Base-by-base conservation (phyloP, 768 basidiomycete genomes). In the Ramaria rubella region DNA sequence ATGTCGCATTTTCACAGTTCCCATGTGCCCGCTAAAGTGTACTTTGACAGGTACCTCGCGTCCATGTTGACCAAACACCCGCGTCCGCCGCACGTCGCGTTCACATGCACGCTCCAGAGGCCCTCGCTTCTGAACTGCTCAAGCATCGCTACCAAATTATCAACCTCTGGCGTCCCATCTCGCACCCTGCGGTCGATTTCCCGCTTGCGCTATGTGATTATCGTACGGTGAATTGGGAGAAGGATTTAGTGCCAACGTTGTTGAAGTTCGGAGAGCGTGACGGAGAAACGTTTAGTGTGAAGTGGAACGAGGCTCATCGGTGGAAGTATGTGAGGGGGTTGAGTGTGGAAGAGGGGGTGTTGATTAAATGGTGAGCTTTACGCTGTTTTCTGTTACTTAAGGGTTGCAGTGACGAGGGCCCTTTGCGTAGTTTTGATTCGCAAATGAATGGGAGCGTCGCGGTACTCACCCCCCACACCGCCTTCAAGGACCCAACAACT, bases 141-240 rank as follows among this genome's bases (percentile, higher is more conserved):
- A 64, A 71, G 58, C 65, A 69, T 23, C 76, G 78, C 58, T 80
- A 77, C 65, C 77, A 79, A 60, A 76, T 81, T 59, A 72, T 81
- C 59, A 80, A 80, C 64, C 65, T 81, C 56, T 81, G 80, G 80
- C 72, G 79, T 21, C 79, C 79, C 1, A 77, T 81, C 62, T 62
- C 68, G 17, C 66, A 75, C 58, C 60, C 70, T 1, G 77, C 77
- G 2, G 62, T 65, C n/a, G 80, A 80, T 58, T 77, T 71, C 68
- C 79, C 78, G 5, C 71, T 81, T 34, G 72, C 74, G 11, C 67
- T 77, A 0, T 77, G 77, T 61, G 80, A 81, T 65, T 78, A 67
- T 62, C 69, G 73, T 12, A 74, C 69, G 55, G 65, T 79, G 6
- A 69, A 78, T 59, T 48, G 57, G 1, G 58, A 66, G 52, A 65